Base-by-base conservation (phyloP, 2,329 filamentous ascomycete genomes). In the Trichoderma brevicompactum region DNA sequence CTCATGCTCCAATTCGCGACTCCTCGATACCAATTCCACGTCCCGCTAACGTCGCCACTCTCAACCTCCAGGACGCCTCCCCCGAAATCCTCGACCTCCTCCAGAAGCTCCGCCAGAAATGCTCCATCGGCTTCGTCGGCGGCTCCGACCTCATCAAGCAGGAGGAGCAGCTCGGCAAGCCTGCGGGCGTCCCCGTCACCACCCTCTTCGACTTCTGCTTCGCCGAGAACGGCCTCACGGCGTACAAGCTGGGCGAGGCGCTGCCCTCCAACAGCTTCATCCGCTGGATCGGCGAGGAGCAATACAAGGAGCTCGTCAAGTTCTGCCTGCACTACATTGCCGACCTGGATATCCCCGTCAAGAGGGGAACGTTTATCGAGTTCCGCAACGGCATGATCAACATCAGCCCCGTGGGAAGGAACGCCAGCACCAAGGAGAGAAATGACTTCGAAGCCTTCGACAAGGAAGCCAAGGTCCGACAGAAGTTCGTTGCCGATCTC, bases 201-300 rank as follows among this genome's bases (percentile, higher is more conserved):
- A 83, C 87, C 68, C 88, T 98, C 74, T 99, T 99, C 83, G 95
- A 99, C 83, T 99, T 92, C 82, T 95, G 91, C 86, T 99, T 99
- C 82, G 84, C 93, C 66, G 95, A 99, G 83, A 99, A 99, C 81
- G 95, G 95, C 10, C 87, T 99, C 71, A 96, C 91, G 1, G 95
- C 94, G 49, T 96, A 86, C 84, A 92, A 93, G 75, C 81, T 94
- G 74, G 95, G 94, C 73, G 79, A 89, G 76, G 84, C 86, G 64
- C 87, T 98, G 65, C 83, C 89, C 1, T 88, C 87, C 73, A 90
- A 90, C 79, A 92, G 87, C 80, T 99, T 98, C 86, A 97, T 98
- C 82, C 79, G 87, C 72, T 96, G 89, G 89, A 84, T 98, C 69
- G 95, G 95, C 69, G 94, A 99, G 84, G 82, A 82, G 19, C 84